These are phyloP conservation scores for Trichophyton schoenleinii DNA, from an alignment of 2,329 filamentous ascomycete genomes.

Conservation along the genomic window DNA sequence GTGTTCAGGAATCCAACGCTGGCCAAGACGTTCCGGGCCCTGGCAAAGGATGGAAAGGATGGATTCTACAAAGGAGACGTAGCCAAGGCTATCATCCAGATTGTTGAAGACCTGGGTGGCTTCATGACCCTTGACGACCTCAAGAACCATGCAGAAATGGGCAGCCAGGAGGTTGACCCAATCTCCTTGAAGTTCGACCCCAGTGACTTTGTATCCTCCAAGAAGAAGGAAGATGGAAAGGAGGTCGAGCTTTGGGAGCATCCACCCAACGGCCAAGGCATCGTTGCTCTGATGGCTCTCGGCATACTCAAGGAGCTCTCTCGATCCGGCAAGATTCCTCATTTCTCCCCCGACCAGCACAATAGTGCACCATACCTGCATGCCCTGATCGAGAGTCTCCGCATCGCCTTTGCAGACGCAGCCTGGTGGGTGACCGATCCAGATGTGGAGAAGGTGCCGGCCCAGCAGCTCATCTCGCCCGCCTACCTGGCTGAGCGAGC, in stretches of 20 bases:
- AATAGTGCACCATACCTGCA: conserved; percentile 75
- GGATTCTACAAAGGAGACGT: conserved; percentile 84
- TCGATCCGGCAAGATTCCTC: conserved; percentile 57
- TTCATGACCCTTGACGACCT: conserved; percentile 70
- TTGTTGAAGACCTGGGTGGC: conserved; percentile 63
- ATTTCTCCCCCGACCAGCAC: conserved; percentile 58
- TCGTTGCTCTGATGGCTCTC: conserved; percentile 86
- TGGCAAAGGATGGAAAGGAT: conserved; percentile 70
- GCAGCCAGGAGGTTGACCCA: conserved; percentile 69
- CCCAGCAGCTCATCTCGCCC: conserved; percentile 54
- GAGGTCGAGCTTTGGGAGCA: conserved; percentile 85
- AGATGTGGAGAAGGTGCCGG: conserved; percentile 56
- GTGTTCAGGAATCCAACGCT: conserved; percentile 77
- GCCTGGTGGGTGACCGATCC: conserved; percentile 87
- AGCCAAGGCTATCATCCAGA: conserved; percentile 67
- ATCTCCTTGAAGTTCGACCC: conserved; percentile 70
- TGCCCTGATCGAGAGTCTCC: conserved; percentile 72
- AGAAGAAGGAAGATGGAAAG: conserved; percentile 31
- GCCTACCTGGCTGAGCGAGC: conserved; percentile 61
- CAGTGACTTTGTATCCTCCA: conserved; percentile 43
- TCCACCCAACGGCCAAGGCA: conserved; percentile 89
- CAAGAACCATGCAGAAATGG: conserved; percentile 56
- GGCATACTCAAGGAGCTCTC: conserved; percentile 85
- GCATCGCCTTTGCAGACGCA: conserved; percentile 81
- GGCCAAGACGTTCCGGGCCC: conserved; percentile 64